Percentiles rank a stretch among this genome's conserved stretches.
phyloP scores from a whole-genome alignment of 2,329 filamentous ascomycete genomes.

The Cryphonectria parasitica region DNA sequence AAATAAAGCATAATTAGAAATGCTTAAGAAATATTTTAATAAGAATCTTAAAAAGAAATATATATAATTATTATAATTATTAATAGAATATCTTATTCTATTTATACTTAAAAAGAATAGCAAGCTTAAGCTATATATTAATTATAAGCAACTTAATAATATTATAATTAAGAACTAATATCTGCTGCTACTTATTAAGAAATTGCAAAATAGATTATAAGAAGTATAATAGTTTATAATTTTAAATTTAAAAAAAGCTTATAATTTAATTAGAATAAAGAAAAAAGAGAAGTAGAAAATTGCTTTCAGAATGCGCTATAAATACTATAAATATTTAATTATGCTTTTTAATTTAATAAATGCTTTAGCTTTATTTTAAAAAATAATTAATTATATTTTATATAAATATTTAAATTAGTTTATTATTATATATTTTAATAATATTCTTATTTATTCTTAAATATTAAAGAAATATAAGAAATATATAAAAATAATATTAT shows the following conservation, averaged over 20 bases:
- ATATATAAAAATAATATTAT: no score
- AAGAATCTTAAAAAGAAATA: constrained; percentile 22
- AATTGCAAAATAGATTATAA: constrained; percentile 1
- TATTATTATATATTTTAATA: no score
- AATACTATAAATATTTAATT: no score
- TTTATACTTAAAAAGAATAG: constrained; percentile 12
- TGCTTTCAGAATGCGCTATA: no score
- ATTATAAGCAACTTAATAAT: constrained; percentile 12
- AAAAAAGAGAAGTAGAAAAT: no score
- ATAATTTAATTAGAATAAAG: no score
- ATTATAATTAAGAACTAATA: constrained; percentile 14
- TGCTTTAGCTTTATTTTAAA: no score
- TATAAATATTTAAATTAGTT: no score
- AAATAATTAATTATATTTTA: no score
- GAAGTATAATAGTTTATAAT: constrained; percentile 10
- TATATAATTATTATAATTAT: constrained; percentile 21
- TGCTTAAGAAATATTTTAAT: constrained; percentile 14
- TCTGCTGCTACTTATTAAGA: background rate
- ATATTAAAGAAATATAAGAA: no score
- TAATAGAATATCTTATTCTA: constrained; percentile 18
- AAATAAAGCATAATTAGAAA: constrained; percentile 8
- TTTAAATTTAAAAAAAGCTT: background rate
- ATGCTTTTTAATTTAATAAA: no score
- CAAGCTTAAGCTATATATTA: constrained; percentile 3
- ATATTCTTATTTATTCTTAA: no score